phyloP scores from a whole-genome alignment of 495 filamentous ascomycete species.

The Daldinia loculata region DNA sequence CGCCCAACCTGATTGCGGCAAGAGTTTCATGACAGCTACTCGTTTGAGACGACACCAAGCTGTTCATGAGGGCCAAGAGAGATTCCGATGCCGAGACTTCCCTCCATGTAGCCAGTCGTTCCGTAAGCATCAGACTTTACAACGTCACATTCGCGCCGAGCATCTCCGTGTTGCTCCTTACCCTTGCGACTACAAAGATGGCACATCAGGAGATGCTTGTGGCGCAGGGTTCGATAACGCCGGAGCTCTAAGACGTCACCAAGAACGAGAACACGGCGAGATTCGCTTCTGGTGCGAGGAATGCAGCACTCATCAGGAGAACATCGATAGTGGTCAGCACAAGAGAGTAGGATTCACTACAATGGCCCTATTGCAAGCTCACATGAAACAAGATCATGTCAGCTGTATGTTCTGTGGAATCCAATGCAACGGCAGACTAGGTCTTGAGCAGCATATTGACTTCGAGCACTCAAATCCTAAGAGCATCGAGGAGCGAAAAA shows the following conservation, averaged over 20 bases:
- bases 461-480: constrained; percentile 68
- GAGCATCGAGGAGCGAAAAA: constrained; percentile 67
- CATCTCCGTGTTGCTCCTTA: constrained; percentile 77
- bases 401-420: constrained; percentile 76
- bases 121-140: constrained; percentile 86
- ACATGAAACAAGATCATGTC: constrained; percentile 75
- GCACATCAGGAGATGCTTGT: constrained; percentile 67
- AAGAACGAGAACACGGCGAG: constrained; percentile 72
- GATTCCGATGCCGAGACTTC: constrained; percentile 75
- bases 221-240: constrained; percentile 74
- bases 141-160: constrained; percentile 76
- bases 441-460: constrained; percentile 75
- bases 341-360: constrained; percentile 71
- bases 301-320: constrained; percentile 56
- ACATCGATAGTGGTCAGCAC: constrained; percentile 34
- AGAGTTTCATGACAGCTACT: constrained; percentile 79
- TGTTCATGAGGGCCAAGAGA: constrained; percentile 72
- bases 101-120: constrained; percentile 81
- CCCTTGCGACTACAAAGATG: constrained; percentile 67
- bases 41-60: constrained; percentile 73
- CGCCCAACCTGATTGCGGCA: constrained; percentile 73
- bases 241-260: constrained; percentile 73
- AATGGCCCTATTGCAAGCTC: constrained; percentile 71
- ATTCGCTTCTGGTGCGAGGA: constrained; percentile 76
- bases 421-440: constrained; percentile 65